Percentiles rank a stretch among this genome's conserved stretches.
These are phyloP conservation scores for Podila clonocystis DNA, from an alignment of 192 early-diverging fungal genomes.

Conservation along the genomic window DNA sequence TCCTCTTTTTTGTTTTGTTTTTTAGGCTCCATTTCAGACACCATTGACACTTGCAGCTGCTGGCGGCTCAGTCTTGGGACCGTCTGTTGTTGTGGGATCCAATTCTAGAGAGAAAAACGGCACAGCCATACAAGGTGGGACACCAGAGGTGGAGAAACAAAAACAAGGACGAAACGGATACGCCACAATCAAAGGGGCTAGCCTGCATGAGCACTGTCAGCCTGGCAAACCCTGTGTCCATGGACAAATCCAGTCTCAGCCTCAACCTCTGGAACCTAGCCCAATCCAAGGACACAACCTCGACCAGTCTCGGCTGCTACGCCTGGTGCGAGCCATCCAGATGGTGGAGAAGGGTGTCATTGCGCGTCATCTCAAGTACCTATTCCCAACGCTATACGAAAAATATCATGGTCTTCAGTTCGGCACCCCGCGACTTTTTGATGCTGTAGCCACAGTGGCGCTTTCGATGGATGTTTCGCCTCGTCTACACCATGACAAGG, in stretches of 20 bases:
- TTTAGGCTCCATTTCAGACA: conserved; percentile 46
- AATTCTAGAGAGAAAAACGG: neutral
- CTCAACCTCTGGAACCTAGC: neutral
- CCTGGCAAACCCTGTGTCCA: too few species aligned
- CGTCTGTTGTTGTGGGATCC: conserved; percentile 6
- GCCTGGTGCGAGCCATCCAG: conserved; percentile 34
- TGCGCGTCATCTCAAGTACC: conserved; percentile 40
- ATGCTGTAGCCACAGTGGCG: conserved; percentile 47
- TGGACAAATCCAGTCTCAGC: neutral
- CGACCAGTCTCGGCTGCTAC: conserved; percentile 27
- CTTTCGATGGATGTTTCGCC: conserved; percentile 46
- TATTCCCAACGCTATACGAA: conserved; percentile 49
- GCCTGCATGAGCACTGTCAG: too few species aligned
- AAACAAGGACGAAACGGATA: too few species aligned
- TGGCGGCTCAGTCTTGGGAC: conserved; percentile 37
- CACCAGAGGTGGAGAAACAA: too few species aligned
- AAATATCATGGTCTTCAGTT: conserved; percentile 51
- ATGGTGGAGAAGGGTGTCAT: conserved; percentile 49
- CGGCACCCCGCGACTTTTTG: conserved; percentile 46
- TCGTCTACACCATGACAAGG: conserved; percentile 38
- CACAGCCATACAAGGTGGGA: neutral
- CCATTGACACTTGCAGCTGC: conserved; percentile 46
- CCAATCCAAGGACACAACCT: conserved; percentile 8
- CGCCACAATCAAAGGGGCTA: too few species aligned
- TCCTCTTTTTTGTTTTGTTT: neutral